Evolutionary conservation across 768 basidiomycete species (phyloP).

Genomic region (Tulasnella sp.): DNA sequence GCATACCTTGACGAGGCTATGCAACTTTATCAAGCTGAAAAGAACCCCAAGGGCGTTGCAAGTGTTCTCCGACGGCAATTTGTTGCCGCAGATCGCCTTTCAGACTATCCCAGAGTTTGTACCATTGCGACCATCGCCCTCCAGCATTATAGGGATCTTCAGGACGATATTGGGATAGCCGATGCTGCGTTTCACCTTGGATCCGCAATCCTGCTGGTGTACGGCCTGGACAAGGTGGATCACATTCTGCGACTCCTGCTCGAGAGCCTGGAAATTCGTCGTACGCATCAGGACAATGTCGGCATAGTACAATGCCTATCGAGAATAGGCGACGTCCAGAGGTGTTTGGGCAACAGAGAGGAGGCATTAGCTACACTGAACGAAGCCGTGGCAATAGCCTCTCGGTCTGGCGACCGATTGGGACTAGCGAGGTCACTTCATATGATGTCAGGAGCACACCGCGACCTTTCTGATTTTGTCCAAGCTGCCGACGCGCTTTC

Average conservation of each 20-base stretch:
- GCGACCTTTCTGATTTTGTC: background rate
- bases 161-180: background rate
- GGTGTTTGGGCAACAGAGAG: background rate
- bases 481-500: background rate
- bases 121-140: background rate
- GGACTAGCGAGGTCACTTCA: background rate
- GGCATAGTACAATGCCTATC: background rate
- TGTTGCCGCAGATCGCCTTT: background rate
- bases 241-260: background rate
- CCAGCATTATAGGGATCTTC: background rate
- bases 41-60: background rate
- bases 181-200: background rate
- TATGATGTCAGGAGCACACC: background rate
- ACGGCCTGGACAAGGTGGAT: background rate
- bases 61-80: background rate
- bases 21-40: background rate
- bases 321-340: background rate
- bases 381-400: background rate
- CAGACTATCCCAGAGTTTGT: background rate
- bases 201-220: no score
- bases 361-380: background rate
- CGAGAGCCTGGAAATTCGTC: background rate
- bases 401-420: background rate
- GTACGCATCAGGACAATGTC: background rate
- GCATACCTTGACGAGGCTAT: background rate